phyloP scores from a whole-genome alignment of 2,329 filamentous ascomycete genomes.

The Talaromyces sp. region DNA sequence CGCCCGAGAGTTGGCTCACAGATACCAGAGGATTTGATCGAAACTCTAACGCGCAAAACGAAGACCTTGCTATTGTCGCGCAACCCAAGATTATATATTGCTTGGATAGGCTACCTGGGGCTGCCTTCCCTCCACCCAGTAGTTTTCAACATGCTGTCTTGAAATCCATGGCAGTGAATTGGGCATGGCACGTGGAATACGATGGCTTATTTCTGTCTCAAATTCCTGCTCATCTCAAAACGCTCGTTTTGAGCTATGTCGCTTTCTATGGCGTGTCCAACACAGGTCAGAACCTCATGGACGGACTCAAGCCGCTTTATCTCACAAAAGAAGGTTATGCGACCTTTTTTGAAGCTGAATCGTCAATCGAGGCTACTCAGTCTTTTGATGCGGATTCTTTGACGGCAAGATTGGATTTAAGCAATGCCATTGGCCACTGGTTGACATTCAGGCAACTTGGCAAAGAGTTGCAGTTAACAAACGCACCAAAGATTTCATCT shows the following conservation, averaged over 20 bases:
- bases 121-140: slow-evolving; percentile 36
- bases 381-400: slow-evolving; percentile 40
- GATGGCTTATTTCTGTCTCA: slow-evolving; percentile 58
- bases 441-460: slow-evolving; percentile 54
- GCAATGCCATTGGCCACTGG: slow-evolving; percentile 52
- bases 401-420: slow-evolving; percentile 57
- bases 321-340: slow-evolving; percentile 22
- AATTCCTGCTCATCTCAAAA: slow-evolving; percentile 56
- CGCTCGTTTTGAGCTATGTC: slow-evolving; percentile 60
- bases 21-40: slow-evolving; percentile 16
- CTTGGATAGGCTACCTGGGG: slow-evolving; percentile 45
- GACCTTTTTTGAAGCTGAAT: slow-evolving; percentile 7
- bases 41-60: not conserved
- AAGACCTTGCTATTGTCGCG: not conserved
- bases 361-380: slow-evolving; percentile 1
- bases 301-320: slow-evolving; percentile 56
- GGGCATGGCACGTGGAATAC: slow-evolving; percentile 60
- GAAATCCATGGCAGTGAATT: slow-evolving; percentile 58
- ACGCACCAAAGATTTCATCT: not conserved
- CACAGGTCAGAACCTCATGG: slow-evolving; percentile 37
- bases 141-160: slow-evolving; percentile 56
- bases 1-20: slow-evolving; percentile 50
- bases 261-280: slow-evolving; percentile 50
- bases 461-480: slow-evolving; percentile 44
- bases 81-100: slow-evolving; percentile 27